Conservation (phyloP, 2,329 filamentous ascomycete species). For the Fusarium circinatum region DNA sequence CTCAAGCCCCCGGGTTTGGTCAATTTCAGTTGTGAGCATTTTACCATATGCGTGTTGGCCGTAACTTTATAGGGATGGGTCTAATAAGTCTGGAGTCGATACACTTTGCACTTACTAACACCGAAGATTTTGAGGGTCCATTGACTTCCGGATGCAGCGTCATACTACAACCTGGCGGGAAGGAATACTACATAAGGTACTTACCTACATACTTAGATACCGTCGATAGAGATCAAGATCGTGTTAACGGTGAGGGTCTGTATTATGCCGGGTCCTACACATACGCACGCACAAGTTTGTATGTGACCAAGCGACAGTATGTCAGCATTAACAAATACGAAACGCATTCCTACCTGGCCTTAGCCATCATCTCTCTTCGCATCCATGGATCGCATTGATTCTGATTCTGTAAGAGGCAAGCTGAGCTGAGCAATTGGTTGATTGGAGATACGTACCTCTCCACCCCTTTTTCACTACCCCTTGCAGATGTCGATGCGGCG, state of each 20-base stretch:
- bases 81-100: conserved; percentile 5
- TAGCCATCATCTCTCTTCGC: background rate
- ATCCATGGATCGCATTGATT: conserved; percentile 7
- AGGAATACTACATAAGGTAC: conserved; percentile 13
- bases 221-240: conserved; percentile 1
- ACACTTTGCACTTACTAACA: background rate
- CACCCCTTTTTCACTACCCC: conserved; percentile 14
- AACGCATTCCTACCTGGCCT: conserved; percentile 30
- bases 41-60: conserved; percentile 7
- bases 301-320: background rate
- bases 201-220: background rate
- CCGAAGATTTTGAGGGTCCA: background rate
- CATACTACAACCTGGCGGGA: conserved; percentile 1
- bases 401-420: background rate
- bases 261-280: conserved; percentile 3
- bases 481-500: conserved; percentile 28
- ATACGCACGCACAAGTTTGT: background rate
- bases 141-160: conserved; percentile 33
- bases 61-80: conserved; percentile 5
- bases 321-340: conserved; percentile 33
- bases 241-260: conserved; percentile 13
- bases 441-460: conserved; percentile 11
- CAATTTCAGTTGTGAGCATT: background rate
- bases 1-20: background rate
- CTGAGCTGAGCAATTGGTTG: background rate